Evolutionary conservation across 768 basidiomycete genomes (phyloP).

Genomic region (Hygrophorus pudorinus): DNA sequence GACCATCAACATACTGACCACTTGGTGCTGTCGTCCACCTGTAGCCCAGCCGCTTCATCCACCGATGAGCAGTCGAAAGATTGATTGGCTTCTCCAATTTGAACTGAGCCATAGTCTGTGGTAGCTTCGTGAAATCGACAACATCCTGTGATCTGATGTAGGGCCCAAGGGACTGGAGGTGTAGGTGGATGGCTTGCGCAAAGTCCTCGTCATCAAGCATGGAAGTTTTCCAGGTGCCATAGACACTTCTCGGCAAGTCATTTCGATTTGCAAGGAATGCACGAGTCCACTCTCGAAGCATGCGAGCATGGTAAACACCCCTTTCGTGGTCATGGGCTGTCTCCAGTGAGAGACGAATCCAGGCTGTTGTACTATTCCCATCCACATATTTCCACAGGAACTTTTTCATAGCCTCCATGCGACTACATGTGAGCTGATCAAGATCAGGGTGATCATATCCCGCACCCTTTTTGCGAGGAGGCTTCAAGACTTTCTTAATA

Average conservation of each 20-base stretch:
- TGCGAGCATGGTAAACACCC: slow-evolving; percentile 5
- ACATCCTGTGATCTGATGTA: slow-evolving; percentile 12
- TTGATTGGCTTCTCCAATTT: slow-evolving; percentile 7
- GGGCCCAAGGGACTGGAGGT: slow-evolving; percentile 12
- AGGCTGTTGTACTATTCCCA: background rate
- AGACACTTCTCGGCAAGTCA: slow-evolving; percentile 12
- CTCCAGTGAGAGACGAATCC: slow-evolving; percentile 5
- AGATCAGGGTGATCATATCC: slow-evolving; percentile 7
- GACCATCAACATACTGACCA: slow-evolving; percentile 24
- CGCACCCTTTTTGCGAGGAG: slow-evolving; percentile 6
- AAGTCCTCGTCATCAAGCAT: slow-evolving; percentile 18
- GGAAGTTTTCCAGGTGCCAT: slow-evolving; percentile 14
- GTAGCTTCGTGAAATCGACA: slow-evolving; percentile 10
- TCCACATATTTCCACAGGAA: slow-evolving; percentile 8
- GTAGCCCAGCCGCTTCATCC: slow-evolving; percentile 13
- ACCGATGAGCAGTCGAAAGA: slow-evolving; percentile 14
- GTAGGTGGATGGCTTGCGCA: slow-evolving; percentile 10
- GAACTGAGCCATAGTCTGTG: slow-evolving; percentile 10
- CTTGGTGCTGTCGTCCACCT: slow-evolving; percentile 9
- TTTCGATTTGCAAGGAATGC: slow-evolving; percentile 12
- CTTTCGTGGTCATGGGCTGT: slow-evolving; percentile 1
- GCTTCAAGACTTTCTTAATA: slow-evolving; percentile 10
- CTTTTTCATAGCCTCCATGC: slow-evolving; percentile 6
- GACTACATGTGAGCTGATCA: slow-evolving; percentile 6
- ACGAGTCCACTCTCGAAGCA: slow-evolving; percentile 13